Evolutionary conservation across 192 early-diverging fungal species (phyloP).

Genomic region (Chytriomyces sp.): DNA sequence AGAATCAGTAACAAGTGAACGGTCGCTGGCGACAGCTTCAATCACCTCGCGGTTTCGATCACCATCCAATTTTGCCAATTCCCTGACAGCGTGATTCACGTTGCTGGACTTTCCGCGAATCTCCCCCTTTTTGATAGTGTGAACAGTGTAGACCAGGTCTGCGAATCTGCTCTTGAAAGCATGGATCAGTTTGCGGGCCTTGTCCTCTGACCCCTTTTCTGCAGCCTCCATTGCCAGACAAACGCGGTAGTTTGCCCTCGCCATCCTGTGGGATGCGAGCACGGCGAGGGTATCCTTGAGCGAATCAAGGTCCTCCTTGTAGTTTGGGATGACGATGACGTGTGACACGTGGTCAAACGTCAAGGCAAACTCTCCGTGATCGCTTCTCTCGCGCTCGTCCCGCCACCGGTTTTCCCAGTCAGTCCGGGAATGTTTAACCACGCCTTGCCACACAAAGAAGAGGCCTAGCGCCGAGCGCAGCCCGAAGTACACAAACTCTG

Average conservation of each 20-base stretch:
- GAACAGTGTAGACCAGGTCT: constrained; percentile 50
- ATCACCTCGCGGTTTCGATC: constrained; percentile 54
- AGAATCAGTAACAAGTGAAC: constrained; percentile 34
- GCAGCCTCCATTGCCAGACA: constrained; percentile 64
- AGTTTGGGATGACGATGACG: constrained; percentile 61
- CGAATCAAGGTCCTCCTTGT: constrained; percentile 54
- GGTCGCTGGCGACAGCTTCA: constrained; percentile 53
- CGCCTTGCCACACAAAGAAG: not conserved
- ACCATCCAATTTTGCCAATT: constrained; percentile 52
- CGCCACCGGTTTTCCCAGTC: not conserved
- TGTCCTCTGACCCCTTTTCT: constrained; percentile 44
- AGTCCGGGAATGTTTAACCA: not conserved
- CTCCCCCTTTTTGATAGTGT: constrained; percentile 51
- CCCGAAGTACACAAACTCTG: not conserved
- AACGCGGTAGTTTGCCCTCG: constrained; percentile 29
- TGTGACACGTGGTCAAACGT: constrained; percentile 42
- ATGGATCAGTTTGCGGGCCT: constrained; percentile 42
- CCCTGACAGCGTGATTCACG: constrained; percentile 47
- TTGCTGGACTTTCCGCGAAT: constrained; percentile 59
- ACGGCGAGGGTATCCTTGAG: constrained; percentile 53
- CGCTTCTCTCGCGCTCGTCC: not conserved
- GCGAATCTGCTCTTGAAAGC: constrained; percentile 48
- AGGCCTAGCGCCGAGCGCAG: not conserved
- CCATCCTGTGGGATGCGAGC: constrained; percentile 40
- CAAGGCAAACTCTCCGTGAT: too few species aligned